Evolutionary conservation across 2,329 filamentous ascomycete species (phyloP), one percentile per base, ranked within the genome.

Genomic region (Polychaeton citri): DNA sequence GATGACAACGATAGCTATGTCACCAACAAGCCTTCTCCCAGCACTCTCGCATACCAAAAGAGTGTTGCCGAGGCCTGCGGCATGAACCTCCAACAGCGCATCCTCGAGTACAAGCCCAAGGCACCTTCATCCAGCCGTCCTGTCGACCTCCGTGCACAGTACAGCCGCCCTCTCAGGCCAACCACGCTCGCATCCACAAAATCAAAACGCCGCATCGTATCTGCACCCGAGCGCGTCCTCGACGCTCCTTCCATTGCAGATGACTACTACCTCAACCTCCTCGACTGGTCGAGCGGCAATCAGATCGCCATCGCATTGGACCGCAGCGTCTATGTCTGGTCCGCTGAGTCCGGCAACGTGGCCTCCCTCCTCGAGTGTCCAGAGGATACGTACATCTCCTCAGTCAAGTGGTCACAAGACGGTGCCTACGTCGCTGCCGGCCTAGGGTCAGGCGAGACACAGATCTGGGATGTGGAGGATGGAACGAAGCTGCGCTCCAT

Each of bases 391-490:
- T 96, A 98, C 58, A 78, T 98, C 53, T 92, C 87, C 66, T 95
- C 87, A 47, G 88, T 98, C 54, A 96, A 96, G 68, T 98, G 90
- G 90, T 95, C 87, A 43, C 85, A 83, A 34, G 90, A 98, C 54
- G 90, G 90, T 41, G 87, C 88, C 20, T 96, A 98, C 56, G 87
- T 98, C 46, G 81, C 87, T 45, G 87, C 96, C 48, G 90, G 90
- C 42, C 80, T 98, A 34, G 88, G 87, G 42, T 85, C 85, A 24
- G 90, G 90, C 41, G 90, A 98, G 61, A 85, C 98, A 24, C 90
- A 98, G 66, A 98, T 98, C 65, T 98, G 90, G 88, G 90, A 96
- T 53, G 88, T 95, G 19, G 82, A 93, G 51, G 90, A 98, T 61
- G 77, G 81, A 43, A 80, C 78, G 55, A 96, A 96, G 73, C 80